Percentiles rank a stretch among this genome's conserved stretches.
phyloP scores from a whole-genome alignment of 306 rosid genomes.

The Casuarina equisetifolia region DNA sequence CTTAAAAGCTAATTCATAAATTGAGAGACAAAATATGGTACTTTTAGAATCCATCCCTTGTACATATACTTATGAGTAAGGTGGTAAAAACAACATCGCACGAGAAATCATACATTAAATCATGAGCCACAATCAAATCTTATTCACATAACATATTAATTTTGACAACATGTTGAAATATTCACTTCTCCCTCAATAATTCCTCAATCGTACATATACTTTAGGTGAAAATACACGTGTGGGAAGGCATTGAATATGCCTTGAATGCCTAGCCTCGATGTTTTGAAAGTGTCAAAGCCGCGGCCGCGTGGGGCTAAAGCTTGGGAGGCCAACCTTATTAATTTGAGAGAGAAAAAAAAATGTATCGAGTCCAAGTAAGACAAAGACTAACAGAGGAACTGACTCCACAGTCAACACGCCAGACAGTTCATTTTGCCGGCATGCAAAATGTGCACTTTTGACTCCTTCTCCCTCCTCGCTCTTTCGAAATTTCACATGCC shows the following conservation, averaged over 20 bases:
- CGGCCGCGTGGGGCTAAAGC: not conserved
- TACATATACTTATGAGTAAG: too few species aligned
- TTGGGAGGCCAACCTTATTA: not conserved
- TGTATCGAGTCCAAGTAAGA: not conserved
- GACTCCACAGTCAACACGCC: constrained; percentile 23
- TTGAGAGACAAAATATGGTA: too few species aligned
- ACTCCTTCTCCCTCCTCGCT: not conserved
- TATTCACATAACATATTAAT: too few species aligned
- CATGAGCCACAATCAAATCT: too few species aligned
- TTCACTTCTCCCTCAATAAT: too few species aligned
- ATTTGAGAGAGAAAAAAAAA: not conserved
- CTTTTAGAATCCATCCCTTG: too few species aligned
- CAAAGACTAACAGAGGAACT: not conserved
- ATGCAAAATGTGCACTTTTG: constrained; percentile 18
- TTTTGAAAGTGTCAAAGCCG: not conserved
- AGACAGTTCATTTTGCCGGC: not conserved
- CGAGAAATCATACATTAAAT: too few species aligned
- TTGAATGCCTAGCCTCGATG: not conserved
- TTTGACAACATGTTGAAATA: too few species aligned
- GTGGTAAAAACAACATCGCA: too few species aligned
- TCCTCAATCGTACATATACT: too few species aligned
- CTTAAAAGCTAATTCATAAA: too few species aligned
- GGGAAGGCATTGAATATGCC: not conserved
- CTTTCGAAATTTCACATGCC: too few species aligned
- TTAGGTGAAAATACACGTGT: not conserved